Base-by-base conservation (phyloP, 495 filamentous ascomycete genomes). In the Aspergillus conjunctus region DNA sequence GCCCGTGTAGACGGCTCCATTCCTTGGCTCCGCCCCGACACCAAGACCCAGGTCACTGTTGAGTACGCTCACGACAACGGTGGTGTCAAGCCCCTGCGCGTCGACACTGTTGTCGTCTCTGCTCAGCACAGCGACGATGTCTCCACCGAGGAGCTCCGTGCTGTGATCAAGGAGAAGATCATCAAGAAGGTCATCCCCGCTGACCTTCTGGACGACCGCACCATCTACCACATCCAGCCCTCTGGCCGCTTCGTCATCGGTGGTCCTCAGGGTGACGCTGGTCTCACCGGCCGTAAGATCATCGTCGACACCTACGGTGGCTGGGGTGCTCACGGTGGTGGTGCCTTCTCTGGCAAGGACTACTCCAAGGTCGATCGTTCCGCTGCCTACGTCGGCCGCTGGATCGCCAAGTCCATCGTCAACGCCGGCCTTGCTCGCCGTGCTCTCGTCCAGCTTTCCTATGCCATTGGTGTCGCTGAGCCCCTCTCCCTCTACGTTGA, bases 341-440 rank as follows among this genome's bases (percentile, higher is more conserved):
- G 94, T 86, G 94, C 94, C 77, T 98, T 98, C 89, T 98, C 94
- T 72, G 94, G 94, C 73, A 98, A 98, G 87, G 94, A 98, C 77
- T 98, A 97, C 90, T 96, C 92, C 81, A 98, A 98, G 85, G 94
- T 98, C 79, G 94, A 98, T 76, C 91, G 94, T 67, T 97, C 93
- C 32, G 94, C 94, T 66, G 94, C 94, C 70, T 98, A 98, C 81
- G 86, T 97, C 65, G 92, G 88, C 69, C 91, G 94, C 68, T 98
- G 94, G 94, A 90, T 98, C 76, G 94, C 94, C 75, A 98, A 98
- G 87, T 98, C 94, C 44, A 84, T 98, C 64, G 91, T 98, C 60
- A 79, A 87, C 68, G 89, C 93, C 69, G 87, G 88, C 66, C 89
- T 98, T 59, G 89, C 89, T 65, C 91, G 93, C 70, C 93, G 94